phyloP scores from a whole-genome alignment of 129 eudicot species.

The Glebionis coronaria region DNA sequence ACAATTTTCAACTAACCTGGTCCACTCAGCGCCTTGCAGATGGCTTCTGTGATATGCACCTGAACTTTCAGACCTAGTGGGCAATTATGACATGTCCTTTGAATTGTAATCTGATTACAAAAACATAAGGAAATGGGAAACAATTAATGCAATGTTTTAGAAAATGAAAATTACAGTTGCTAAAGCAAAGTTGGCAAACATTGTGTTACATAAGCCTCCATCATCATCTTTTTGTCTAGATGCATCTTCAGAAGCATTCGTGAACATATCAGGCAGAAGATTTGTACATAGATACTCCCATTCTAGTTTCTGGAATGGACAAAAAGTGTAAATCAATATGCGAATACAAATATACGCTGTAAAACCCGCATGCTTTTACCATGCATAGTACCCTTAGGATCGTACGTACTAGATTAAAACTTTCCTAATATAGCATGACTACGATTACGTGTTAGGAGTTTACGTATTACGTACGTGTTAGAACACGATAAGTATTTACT shows the following conservation, averaged over 20 bases:
- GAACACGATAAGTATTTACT: no score
- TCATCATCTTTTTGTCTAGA: constrained; percentile 62
- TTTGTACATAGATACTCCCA: constrained; percentile 83
- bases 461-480: no score
- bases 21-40: constrained; percentile 88
- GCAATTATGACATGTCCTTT: constrained; percentile 61
- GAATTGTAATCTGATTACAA: constrained; percentile 72
- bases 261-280: constrained; percentile 87
- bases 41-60: constrained; percentile 75
- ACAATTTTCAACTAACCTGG: constrained; percentile 54
- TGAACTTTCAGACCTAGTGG: constrained; percentile 82
- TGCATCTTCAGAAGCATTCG: constrained; percentile 46
- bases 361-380: no score
- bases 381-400: no score
- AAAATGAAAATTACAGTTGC: constrained; percentile 16
- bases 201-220: constrained; percentile 94
- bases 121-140: constrained; percentile 8
- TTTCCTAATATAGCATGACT: no score
- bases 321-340: constrained; percentile 8
- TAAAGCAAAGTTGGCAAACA: constrained; percentile 34
- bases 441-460: no score
- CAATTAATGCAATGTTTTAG: constrained; percentile 12
- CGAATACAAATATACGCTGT: neutral
- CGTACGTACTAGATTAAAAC: no score
- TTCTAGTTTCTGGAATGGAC: constrained; percentile 95